Conservation (phyloP, 225 moss, liverwort and hornwort species). For the Sphagnum contortum region DNA sequence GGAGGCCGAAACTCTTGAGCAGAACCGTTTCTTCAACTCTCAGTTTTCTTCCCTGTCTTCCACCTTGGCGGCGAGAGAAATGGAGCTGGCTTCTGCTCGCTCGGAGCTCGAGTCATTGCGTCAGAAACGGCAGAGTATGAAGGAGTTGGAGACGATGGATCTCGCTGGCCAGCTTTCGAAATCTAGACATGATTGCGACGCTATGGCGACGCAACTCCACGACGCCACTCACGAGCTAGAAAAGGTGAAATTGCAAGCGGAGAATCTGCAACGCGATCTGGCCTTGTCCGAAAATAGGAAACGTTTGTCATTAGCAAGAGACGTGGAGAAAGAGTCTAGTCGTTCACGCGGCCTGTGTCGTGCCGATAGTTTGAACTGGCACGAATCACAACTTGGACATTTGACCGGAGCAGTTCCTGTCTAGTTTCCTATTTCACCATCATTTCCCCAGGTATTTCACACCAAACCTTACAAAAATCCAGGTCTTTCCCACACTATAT, state of each 20-base stretch:
- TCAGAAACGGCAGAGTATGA: conserved; percentile 9
- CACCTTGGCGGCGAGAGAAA: no score
- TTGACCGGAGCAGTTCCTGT: no score
- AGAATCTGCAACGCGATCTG: conserved; percentile 16
- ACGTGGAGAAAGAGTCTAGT: not conserved
- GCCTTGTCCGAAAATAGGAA: not conserved
- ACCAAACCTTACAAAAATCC: no score
- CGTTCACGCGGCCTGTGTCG: conserved; percentile 16
- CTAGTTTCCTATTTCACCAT: no score
- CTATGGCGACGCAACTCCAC: conserved; percentile 1
- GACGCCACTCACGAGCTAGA: conserved; percentile 9
- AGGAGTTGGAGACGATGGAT: conserved; percentile 32
- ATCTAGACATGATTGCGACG: conserved; percentile 14
- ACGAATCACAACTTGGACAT: not conserved
- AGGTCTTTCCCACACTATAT: no score
- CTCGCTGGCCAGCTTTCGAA: conserved; percentile 24
- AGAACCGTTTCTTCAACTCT: conserved; percentile 12
- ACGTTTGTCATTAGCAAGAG: no score
- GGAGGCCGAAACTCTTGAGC: conserved; percentile 32
- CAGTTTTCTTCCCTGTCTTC: conserved; percentile 11
- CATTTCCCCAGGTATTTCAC: no score
- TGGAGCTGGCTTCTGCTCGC: no score
- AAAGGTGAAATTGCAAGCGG: conserved; percentile 9
- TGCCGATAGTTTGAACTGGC: conserved; percentile 27
- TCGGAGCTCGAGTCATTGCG: no score